Conservation (phyloP, 306 rosid genomes). For the Cucurbita maxima region DNA sequence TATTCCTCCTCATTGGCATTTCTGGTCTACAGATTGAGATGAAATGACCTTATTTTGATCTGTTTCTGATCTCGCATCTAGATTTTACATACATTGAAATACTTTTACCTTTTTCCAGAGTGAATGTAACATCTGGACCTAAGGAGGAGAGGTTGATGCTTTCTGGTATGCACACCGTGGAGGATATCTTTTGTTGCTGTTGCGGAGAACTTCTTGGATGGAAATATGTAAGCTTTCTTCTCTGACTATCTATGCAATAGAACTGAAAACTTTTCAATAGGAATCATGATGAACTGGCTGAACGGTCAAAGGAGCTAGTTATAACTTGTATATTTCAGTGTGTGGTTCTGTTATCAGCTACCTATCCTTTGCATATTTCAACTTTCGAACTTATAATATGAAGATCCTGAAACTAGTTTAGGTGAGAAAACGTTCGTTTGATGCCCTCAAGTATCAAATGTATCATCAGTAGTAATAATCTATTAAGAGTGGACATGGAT, state of each 20-base stretch:
- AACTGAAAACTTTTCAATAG: background rate
- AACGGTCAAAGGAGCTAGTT: background rate
- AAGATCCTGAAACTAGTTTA: background rate
- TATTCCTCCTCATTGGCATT: background rate
- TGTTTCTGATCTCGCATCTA: background rate
- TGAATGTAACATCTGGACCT: constrained; percentile 51
- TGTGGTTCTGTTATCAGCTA: background rate
- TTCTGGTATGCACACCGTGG: constrained; percentile 74
- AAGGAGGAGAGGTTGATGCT: constrained; percentile 58
- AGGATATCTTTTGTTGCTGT: constrained; percentile 75
- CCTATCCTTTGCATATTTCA: background rate
- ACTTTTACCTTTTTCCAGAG: constrained; percentile 23
- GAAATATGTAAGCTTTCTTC: constrained; percentile 68
- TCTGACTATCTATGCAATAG: background rate
- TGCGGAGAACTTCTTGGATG: constrained; percentile 85
- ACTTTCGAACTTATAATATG: background rate
- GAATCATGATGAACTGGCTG: background rate
- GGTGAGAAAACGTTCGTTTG: background rate
- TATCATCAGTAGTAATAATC: background rate
- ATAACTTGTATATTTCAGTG: background rate
- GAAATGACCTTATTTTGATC: background rate
- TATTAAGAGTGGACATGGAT: background rate
- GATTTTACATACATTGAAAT: background rate
- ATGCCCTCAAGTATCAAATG: background rate
- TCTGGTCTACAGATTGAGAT: background rate